These are phyloP conservation scores for Trichoderma sp. DNA, from an alignment of 2,329 filamentous ascomycete species.

Conservation along the genomic window DNA sequence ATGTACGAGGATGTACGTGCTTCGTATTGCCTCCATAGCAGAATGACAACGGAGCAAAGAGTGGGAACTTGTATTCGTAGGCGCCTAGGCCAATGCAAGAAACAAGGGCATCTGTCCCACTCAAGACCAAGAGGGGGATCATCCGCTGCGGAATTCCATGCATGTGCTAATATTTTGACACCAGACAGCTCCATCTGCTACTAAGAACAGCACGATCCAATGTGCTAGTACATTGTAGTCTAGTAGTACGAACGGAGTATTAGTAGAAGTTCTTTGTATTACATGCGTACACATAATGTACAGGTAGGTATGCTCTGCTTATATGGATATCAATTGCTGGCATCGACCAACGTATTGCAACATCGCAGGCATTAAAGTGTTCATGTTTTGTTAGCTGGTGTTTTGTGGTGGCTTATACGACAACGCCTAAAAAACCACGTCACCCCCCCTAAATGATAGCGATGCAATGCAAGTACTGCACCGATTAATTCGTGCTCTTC, in stretches of 20 bases:
- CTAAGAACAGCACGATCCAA: neutral
- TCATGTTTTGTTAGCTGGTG: neutral
- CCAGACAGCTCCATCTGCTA: neutral
- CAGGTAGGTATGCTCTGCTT: neutral
- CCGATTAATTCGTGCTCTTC: neutral
- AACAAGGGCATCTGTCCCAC: constrained; percentile 13
- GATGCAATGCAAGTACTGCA: neutral
- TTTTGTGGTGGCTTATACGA: neutral
- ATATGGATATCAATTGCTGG: neutral
- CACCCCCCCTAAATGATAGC: constrained; percentile 4
- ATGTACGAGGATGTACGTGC: neutral
- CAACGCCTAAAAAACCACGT: neutral
- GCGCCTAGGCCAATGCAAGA: constrained; percentile 14
- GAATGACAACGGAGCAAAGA: neutral
- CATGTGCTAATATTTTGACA: neutral
- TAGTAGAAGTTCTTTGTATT: neutral
- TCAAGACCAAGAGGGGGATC: neutral
- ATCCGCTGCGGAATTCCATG: neutral
- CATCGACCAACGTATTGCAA: neutral
- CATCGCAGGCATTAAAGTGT: neutral
- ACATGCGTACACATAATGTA: neutral
- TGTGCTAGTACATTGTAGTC: neutral
- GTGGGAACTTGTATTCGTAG: neutral
- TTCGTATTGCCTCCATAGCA: neutral
- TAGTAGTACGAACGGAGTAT: neutral